phyloP scores from a whole-genome alignment of 2,329 filamentous ascomycete genomes.

The Aspergillus awamori region DNA sequence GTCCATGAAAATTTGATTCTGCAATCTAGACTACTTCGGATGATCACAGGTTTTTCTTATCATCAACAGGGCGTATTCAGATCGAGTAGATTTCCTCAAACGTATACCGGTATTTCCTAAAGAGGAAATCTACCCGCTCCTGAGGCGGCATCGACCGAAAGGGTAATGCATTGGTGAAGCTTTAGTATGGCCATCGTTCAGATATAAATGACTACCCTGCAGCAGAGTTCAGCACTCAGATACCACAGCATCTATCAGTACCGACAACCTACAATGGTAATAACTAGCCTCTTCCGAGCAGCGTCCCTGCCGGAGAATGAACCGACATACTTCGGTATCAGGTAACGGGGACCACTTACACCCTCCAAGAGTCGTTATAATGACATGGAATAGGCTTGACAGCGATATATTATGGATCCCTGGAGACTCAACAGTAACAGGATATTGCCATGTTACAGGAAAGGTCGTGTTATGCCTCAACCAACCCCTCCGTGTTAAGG shows the following conservation, averaged over 20 bases:
- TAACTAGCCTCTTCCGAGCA: not conserved
- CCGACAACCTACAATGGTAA: not conserved
- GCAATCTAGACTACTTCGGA: no score
- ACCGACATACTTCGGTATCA: not conserved
- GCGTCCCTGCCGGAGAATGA: not conserved
- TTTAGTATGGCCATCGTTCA: no score
- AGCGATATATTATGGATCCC: not conserved
- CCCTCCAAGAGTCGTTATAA: not conserved
- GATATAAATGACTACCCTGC: no score
- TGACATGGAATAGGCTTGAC: not conserved
- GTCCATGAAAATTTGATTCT: no score
- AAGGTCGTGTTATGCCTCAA: not conserved
- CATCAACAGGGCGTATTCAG: no score
- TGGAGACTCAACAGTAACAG: not conserved
- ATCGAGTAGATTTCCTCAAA: not conserved
- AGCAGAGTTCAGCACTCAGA: no score
- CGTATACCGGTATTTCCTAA: not conserved
- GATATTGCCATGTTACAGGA: not conserved
- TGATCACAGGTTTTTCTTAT: no score
- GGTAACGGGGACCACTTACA: not conserved
- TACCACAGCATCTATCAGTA: no score
- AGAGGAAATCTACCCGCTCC: not conserved
- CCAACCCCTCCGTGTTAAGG: not conserved
- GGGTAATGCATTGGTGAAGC: not conserved
- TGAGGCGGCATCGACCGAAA: not conserved